A percentile compares a stretch with the other conserved stretches of the same genome.
phyloP scores from a whole-genome alignment of 768 basidiomycete species.

The Sarcodon aspratus region DNA sequence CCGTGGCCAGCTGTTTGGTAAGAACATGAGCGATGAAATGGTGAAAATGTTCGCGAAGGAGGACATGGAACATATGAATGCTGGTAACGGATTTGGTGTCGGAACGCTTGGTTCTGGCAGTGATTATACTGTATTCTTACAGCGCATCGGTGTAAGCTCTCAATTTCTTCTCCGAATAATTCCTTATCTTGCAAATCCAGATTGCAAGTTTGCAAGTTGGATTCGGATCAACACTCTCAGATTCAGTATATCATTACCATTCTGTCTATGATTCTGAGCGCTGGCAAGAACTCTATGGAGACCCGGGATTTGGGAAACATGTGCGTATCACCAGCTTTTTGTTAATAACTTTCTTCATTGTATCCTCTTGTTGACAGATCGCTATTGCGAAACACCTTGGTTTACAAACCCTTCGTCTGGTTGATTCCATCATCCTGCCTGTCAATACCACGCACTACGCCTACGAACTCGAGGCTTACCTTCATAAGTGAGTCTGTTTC shows the following conservation, averaged over 20 bases:
- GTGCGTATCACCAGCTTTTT: constrained; percentile 18
- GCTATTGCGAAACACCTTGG: constrained; percentile 51
- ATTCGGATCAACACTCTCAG: constrained; percentile 25
- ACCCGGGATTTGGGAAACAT: constrained; percentile 50
- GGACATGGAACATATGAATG: constrained; percentile 10
- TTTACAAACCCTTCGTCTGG: constrained; percentile 39
- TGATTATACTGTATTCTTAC: constrained; percentile 89
- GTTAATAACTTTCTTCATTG: neutral
- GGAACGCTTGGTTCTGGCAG: constrained; percentile 72
- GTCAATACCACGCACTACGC: constrained; percentile 63
- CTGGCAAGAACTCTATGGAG: constrained; percentile 55
- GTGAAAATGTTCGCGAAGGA: constrained; percentile 26
- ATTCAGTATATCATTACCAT: constrained; percentile 51
- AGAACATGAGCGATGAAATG: constrained; percentile 31
- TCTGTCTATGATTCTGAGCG: constrained; percentile 45
- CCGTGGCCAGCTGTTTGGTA: constrained; percentile 34
- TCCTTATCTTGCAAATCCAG: constrained; percentile 20
- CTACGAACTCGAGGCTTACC: constrained; percentile 38
- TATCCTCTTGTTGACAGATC: constrained; percentile 20
- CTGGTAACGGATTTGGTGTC: constrained; percentile 29
- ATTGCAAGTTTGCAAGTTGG: constrained; percentile 24
- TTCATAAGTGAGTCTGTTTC: constrained; percentile 30
- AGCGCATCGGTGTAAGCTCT: constrained; percentile 52
- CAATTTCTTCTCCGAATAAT: constrained; percentile 3
- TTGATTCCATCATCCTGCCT: constrained; percentile 44